phyloP scores from a whole-genome alignment of 2,329 filamentous ascomycete species.

The Grosmannia huntii region DNA sequence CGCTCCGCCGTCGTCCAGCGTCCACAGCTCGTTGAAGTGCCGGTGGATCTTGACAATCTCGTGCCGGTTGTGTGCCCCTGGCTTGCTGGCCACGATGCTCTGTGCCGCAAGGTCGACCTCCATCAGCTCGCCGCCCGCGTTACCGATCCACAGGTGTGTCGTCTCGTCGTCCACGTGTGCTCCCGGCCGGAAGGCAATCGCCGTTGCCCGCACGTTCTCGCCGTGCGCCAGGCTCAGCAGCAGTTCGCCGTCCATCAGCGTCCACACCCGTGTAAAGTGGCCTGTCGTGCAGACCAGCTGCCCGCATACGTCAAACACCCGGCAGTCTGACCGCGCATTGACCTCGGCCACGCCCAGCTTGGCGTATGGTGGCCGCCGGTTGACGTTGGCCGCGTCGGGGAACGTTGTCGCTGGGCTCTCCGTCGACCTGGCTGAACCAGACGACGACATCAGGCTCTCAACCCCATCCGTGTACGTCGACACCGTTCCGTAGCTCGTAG shows the following conservation, averaged over 20 bases:
- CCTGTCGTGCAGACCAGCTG: conserved; percentile 79
- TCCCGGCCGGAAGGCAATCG: conserved; percentile 76
- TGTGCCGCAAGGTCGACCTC: conserved; percentile 75
- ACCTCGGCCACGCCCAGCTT: conserved; percentile 65
- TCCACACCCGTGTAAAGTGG: conserved; percentile 81
- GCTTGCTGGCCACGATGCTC: conserved; percentile 53
- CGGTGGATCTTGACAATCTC: conserved; percentile 79
- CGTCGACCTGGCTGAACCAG: not conserved
- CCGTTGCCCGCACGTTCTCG: conserved; percentile 71
- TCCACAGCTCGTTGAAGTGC: conserved; percentile 85
- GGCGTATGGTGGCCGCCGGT: conserved; percentile 67
- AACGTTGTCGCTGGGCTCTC: conserved; percentile 28
- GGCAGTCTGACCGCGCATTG: conserved; percentile 72
- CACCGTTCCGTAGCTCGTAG: too few relatives aligned
- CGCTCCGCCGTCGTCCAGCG: conserved; percentile 77
- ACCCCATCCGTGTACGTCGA: too few relatives aligned
- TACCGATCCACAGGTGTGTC: conserved; percentile 76
- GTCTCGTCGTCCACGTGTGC: conserved; percentile 69
- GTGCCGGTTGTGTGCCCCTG: conserved; percentile 60
- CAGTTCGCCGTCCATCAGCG: conserved; percentile 65
- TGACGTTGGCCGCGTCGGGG: conserved; percentile 74
- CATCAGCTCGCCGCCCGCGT: conserved; percentile 73
- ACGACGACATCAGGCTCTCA: not conserved
- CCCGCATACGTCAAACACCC: conserved; percentile 77
- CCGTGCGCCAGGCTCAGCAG: conserved; percentile 71